phyloP scores from a whole-genome alignment of 768 basidiomycete genomes.

The Suillus subluteus region DNA sequence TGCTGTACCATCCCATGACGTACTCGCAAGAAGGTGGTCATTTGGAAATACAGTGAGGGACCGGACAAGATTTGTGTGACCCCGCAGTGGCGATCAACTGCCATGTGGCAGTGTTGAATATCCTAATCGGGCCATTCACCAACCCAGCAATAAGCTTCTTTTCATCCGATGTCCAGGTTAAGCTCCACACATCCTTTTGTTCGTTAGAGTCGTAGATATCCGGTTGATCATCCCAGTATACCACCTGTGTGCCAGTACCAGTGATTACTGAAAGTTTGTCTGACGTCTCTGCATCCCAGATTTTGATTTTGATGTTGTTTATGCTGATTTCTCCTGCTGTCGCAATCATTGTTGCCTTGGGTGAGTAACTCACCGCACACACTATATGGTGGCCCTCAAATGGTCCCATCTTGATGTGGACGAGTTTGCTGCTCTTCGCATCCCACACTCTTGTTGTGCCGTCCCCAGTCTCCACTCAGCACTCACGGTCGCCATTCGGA shows the following conservation, averaged over 20 bases:
- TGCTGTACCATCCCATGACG: neutral
- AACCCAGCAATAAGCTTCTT: too few species aligned
- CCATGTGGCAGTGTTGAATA: neutral
- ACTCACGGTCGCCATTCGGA: too few species aligned
- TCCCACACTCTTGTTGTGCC: slow-evolving; percentile 2
- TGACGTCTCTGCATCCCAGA: neutral
- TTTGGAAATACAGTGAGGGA: neutral
- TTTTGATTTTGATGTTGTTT: neutral
- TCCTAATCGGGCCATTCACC: neutral
- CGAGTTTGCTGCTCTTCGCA: neutral
- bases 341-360: neutral
- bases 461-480: too few species aligned
- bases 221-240: too few species aligned
- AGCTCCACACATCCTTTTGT: too few species aligned
- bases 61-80: neutral
- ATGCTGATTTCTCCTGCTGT: neutral
- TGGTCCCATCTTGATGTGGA: too few species aligned
- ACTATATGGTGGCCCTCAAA: neutral
- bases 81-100: neutral
- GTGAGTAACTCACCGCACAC: neutral
- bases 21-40: too few species aligned
- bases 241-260: too few species aligned
- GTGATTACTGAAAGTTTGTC: neutral
- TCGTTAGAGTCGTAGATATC: too few species aligned
- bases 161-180: neutral